phyloP scores from a whole-genome alignment of 805 yeast species.

The Kodamaea neixiangensis region DNA sequence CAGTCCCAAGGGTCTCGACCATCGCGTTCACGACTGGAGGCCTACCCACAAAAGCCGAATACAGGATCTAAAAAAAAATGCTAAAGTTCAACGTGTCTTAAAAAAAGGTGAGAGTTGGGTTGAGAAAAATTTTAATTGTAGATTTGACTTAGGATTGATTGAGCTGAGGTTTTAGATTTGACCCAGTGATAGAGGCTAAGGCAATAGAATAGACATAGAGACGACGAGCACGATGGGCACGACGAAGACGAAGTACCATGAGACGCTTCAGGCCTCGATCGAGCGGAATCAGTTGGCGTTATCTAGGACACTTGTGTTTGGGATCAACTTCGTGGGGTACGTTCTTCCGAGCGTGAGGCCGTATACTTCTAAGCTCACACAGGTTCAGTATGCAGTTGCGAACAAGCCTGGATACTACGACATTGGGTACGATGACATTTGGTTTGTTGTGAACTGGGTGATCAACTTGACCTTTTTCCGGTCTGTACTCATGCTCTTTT shows the following conservation, averaged over 20 bases:
- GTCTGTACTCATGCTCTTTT: conserved; percentile 56
- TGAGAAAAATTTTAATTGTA: neutral
- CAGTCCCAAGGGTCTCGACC: neutral
- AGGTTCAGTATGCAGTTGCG: conserved; percentile 31
- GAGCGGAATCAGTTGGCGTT: conserved; percentile 40
- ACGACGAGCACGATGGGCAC: neutral
- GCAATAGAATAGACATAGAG: neutral
- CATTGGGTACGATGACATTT: conserved; percentile 57
- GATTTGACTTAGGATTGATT: neutral
- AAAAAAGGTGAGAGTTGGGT: neutral
- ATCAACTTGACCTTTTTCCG: conserved; percentile 60
- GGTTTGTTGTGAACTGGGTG: conserved; percentile 55
- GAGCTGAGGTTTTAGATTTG: neutral
- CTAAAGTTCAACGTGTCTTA: conserved; percentile 7
- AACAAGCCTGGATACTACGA: conserved; percentile 38
- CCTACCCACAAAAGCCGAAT: neutral
- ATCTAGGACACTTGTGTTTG: conserved; percentile 29
- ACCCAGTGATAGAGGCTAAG: neutral
- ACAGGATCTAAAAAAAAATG: neutral
- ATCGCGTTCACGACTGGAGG: neutral
- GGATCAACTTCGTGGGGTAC: conserved; percentile 28
- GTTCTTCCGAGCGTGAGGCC: conserved; percentile 23
- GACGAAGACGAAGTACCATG: conserved; percentile 15
- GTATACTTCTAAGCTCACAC: conserved; percentile 37
- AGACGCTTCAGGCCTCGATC: conserved; percentile 27